Evolutionary conservation across 1,139 yeast species (phyloP).

Genomic region (Yamadazyma sp.): DNA sequence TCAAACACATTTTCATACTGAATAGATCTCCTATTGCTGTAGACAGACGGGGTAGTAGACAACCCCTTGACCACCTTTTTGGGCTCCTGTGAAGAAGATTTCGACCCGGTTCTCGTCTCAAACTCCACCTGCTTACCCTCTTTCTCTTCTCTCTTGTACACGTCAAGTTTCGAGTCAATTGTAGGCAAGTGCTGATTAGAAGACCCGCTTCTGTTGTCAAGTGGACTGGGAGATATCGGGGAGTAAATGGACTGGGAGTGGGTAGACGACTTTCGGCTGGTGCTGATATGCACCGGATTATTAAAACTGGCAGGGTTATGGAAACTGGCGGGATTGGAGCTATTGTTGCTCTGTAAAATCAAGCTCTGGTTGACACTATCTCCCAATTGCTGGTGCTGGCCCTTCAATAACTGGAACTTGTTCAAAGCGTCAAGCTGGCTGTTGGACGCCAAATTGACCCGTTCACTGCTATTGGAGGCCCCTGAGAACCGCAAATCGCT

Average conservation of each 20-base stretch:
- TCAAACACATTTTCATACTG: constrained; percentile 53
- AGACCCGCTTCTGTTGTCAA: constrained; percentile 20
- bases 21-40: constrained; percentile 27
- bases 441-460: constrained; percentile 2
- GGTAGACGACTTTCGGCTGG: constrained; percentile 29
- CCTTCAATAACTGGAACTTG: constrained; percentile 37
- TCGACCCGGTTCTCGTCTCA: too few relatives aligned
- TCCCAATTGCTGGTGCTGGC: constrained; percentile 48
- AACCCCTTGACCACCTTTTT: constrained; percentile 26
- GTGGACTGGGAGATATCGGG: constrained; percentile 38
- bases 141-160: background rate
- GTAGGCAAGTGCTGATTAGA: constrained; percentile 34
- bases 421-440: constrained; percentile 28
- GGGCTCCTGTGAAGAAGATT: too few relatives aligned
- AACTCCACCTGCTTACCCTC: constrained; percentile 23
- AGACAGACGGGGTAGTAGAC: constrained; percentile 40
- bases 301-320: constrained; percentile 8
- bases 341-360: constrained; percentile 22
- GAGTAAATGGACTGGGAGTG: constrained; percentile 23
- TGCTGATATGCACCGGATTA: constrained; percentile 11
- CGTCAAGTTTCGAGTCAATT: constrained; percentile 39
- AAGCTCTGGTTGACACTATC: constrained; percentile 53
- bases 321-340: constrained; percentile 7
- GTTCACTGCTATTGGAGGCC: constrained; percentile 5
- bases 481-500: constrained; percentile 44